Evolutionary conservation across 306 rosid species (phyloP), one percentile per base, ranked within the genome.

Genomic region (Pyrus pyrifolia): DNA sequence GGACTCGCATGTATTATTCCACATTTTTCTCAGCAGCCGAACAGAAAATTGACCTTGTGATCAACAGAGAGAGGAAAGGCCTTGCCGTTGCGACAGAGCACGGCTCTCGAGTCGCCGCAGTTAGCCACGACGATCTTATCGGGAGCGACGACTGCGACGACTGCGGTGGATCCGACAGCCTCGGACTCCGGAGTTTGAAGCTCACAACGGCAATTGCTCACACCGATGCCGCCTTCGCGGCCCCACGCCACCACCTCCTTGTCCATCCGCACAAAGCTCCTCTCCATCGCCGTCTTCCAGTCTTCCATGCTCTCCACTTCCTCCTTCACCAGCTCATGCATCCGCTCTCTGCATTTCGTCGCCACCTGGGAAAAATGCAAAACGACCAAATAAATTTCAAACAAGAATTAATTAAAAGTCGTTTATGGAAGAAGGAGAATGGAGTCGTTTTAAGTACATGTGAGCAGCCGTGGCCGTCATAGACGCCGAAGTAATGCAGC

Each of bases 381-480:
- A 61, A 45, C 64, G 6, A 30, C 17, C 15, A 53, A 49, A n/a
- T 15, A 11, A 2, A 35, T n/a, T 23, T 4, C 13, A 33, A 2
- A 35, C 9, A 10, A 29, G n/a, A 27, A 27, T 29, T 13, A 62
- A 62, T 62, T 61, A 14, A 8, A 62, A 62, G 11, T 61, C 38
- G 4, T 62, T 29, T 62, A 27, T 29, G 40, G 10, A 27, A 25
- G 22, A 27, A 62, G 6, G 21, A 62, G 4, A 11, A 9, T 25
- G 21, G 21, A 62, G 35, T 61, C n/a, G 9, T 27, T 49, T 15
- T 6, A 62, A 17, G 59, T 82, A 89, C 94, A 59, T 87, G 94
- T 76, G 94, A 89, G 76, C 94, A 89, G 46, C 94, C 94, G 55
- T 87, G 94, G 78, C 94, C 94, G 76, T 89, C 94, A 80, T 83